These are phyloP conservation scores for Termitomyces sp. DNA, from an alignment of 768 basidiomycete genomes.

Conservation along the genomic window DNA sequence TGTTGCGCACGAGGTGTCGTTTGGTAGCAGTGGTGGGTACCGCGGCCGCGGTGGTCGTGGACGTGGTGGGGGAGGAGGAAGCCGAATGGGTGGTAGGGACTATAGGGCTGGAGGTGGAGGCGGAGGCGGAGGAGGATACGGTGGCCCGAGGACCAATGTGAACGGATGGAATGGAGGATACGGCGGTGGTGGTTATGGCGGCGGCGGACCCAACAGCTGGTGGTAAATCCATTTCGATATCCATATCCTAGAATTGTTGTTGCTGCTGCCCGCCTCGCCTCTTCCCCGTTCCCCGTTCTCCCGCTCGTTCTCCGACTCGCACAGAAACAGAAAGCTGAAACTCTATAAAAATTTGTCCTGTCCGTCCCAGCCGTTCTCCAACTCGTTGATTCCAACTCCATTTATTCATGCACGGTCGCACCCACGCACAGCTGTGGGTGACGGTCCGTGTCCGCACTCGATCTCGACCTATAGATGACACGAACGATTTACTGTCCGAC, in stretches of 20 bases:
- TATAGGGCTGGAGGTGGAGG: slow-evolving; percentile 38
- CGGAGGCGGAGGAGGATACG: slow-evolving; percentile 20
- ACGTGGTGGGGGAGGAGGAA: slow-evolving; percentile 44
- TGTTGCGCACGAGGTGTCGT: slow-evolving; percentile 77
- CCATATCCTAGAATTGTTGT: not conserved
- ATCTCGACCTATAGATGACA: slow-evolving; percentile 32
- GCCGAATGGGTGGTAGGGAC: slow-evolving; percentile 44
- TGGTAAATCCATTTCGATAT: slow-evolving; percentile 33
- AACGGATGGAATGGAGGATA: slow-evolving; percentile 26
- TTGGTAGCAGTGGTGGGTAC: slow-evolving; percentile 55
- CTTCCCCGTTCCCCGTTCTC: slow-evolving; percentile 3
- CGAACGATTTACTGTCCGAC: slow-evolving; percentile 14
- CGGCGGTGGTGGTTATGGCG: slow-evolving; percentile 22
- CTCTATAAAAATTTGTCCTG: slow-evolving; percentile 19
- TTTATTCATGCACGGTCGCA: slow-evolving; percentile 15
- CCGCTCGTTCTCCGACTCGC: slow-evolving; percentile 8
- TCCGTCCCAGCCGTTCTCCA: not conserved
- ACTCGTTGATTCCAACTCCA: not conserved
- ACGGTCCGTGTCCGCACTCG: slow-evolving; percentile 19
- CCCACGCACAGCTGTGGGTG: not conserved
- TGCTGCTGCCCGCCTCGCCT: slow-evolving; percentile 12
- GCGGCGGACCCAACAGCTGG: slow-evolving; percentile 32
- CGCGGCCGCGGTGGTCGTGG: slow-evolving; percentile 57
- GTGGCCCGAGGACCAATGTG: slow-evolving; percentile 25
- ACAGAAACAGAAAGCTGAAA: slow-evolving; percentile 32